Evolutionary conservation across 2,329 filamentous ascomycete species (phyloP), one percentile per base, ranked within the genome.

Genomic region (Septoria linicola): DNA sequence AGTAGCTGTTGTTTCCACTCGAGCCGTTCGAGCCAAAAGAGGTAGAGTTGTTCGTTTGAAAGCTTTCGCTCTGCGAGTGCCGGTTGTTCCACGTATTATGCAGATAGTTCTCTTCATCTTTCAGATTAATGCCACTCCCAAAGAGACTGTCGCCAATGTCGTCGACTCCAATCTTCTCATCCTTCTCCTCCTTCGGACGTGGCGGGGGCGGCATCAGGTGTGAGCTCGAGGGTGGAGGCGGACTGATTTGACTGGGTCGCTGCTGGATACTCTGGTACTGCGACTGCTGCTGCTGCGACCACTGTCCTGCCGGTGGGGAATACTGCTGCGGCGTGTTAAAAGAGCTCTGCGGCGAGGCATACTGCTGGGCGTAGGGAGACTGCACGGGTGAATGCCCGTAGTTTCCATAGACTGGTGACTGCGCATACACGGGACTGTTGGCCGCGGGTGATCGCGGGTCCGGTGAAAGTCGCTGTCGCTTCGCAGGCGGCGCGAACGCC

Each of bases 141-240:
- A 85, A 85, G 48, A 96, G 72, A 43, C 90, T 87, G 72, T 96
- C 91, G 59, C 86, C 88, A 39, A 91, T 80, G 63, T 95, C 89
- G 62, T 91, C 89, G 10, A 76, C 70, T 41, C 75, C 73, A 20
- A 80, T 77, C 36, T 82, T 80, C 58, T 77, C 76, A 51, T 87
- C 85, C 51, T 75, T 76, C 41, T 76, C 73, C 49, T 76, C 67
- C 70, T 81, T 70, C 10, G 81, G 82, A 34, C 80, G 73, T 53
- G 80, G 80, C n/a, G 82, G 82, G 37, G 82, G 82, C 3, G 80
- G 80, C 82, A 85, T 85, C 62, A 62, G 59, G 34, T 49, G 45
- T 34, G 51, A 53, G 16, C 45, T 37, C 17, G 54, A 60, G 19
- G 53, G 53, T 13, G 61, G 57, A 31, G 58, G 57, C 8, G 60